Evolutionary conservation across 2,329 filamentous ascomycete species (phyloP), one percentile per base, ranked within the genome.

Genomic region (Coniella vitis): DNA sequence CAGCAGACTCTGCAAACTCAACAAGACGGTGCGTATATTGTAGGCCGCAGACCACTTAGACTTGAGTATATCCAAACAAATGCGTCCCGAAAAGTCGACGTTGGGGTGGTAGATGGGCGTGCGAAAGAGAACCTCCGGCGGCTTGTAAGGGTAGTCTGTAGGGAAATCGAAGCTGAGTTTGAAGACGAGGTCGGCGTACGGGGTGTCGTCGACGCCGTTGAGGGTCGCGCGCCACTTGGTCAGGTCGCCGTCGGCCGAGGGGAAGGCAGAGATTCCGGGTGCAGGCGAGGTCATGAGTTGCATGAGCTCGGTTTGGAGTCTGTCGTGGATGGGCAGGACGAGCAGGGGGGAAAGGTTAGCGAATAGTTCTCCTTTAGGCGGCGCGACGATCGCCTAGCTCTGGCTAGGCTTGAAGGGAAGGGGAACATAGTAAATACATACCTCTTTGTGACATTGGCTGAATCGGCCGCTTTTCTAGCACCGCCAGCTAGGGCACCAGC

Each of bases 61-160:
- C 77, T 96, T 97, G 56, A 98, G 76, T 58, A 98, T 98, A 63
- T 98, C 94, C 53, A 98, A 77, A 67, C 93, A 98, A 69, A 98
- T 98, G 49, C 93, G 81, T 36, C 93, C 93, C 3, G 87, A 90
- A 72, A 98, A 96, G 71, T 98, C 93, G 59, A 98, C 88, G 61
- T 98, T 98, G 47, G 93, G 93, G 69, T 98, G 93, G 75, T 97
- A 98, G 70, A 98, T 96, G 34, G 93, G 93, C 7, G 94, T 98
- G 74, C 90, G 95, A 82, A 96, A 98, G 52, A 95, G 78, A 16
- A 98, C 93, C 2, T 86, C 89, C 0, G 93, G 93, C 19, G 93
- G 81, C 1, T 84, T 80, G 67, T 96, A 96, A 9, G 93, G 93
- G 65, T 98, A 98, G 72, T 91, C 95, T 60, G 79, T 74, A 8